Conservation (phyloP, 352 stramenopile genomes). For the Phytopythium montanum region DNA sequence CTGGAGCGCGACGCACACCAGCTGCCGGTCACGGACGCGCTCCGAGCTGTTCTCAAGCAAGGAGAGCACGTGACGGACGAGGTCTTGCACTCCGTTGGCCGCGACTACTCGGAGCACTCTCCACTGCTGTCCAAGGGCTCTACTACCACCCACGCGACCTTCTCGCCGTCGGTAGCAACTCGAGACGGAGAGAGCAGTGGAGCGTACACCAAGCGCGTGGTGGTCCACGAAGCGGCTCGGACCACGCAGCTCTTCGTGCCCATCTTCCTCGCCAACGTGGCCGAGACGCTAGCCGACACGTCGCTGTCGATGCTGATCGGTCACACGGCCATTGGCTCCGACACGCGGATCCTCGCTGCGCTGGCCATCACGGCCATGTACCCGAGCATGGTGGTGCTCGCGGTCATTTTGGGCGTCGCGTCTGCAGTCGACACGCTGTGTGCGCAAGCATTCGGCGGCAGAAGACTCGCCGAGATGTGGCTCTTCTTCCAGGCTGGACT, state of each 20-base stretch:
- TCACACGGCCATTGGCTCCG: constrained; percentile 12
- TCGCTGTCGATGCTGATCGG: constrained; percentile 21
- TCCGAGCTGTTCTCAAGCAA: neutral
- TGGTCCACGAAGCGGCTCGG: constrained; percentile 8
- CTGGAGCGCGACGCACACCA: neutral
- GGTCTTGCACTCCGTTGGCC: neutral
- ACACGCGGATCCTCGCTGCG: constrained; percentile 22
- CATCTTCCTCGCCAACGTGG: constrained; percentile 5
- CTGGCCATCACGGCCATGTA: constrained; percentile 17
- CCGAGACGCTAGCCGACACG: constrained; percentile 11
- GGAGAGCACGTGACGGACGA: neutral
- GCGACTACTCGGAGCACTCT: neutral
- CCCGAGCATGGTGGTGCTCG: neutral
- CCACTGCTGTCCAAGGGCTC: neutral
- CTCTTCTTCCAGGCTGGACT: constrained; percentile 33
- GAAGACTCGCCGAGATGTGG: constrained; percentile 27
- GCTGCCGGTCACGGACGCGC: neutral
- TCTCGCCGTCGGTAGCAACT: neutral
- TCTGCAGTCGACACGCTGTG: constrained; percentile 25
- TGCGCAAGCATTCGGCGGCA: constrained; percentile 31
- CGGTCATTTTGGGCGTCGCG: neutral
- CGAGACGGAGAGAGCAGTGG: neutral
- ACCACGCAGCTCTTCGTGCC: constrained; percentile 9
- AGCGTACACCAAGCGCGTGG: constrained; percentile 2
- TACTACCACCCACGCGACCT: neutral